A percentile compares a stretch with the other conserved stretches of the same genome.
Evolutionary conservation across 1,139 yeast genomes (phyloP).

Genomic region (Yamadazyma spencermartinsiae): DNA sequence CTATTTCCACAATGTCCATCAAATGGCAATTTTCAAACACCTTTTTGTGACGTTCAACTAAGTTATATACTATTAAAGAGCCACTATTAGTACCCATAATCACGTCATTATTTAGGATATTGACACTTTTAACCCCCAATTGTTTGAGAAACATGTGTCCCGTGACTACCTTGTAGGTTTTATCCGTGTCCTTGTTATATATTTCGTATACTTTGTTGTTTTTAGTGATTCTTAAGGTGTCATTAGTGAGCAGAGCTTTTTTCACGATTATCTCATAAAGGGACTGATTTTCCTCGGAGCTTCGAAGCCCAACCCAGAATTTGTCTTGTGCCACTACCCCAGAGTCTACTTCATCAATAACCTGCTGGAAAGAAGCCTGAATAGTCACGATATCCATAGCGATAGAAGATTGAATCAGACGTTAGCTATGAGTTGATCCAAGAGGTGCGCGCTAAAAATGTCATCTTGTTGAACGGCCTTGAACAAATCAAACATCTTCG

Average conservation of each 20-base stretch:
- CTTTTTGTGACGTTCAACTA: conserved; percentile 15
- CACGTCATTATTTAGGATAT: conserved; percentile 13
- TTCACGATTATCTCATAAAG: conserved; percentile 18
- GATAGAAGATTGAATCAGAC: conserved; percentile 4
- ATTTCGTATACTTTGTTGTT: neutral
- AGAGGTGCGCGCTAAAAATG: neutral
- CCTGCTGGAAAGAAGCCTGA: conserved; percentile 45
- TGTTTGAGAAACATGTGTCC: conserved; percentile 8
- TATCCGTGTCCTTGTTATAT: conserved; percentile 4
- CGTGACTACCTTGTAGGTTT: conserved; percentile 7
- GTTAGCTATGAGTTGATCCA: too few species aligned
- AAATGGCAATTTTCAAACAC: conserved; percentile 43
- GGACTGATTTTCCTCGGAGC: conserved; percentile 14
- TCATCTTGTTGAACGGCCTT: neutral
- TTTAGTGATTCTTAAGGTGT: neutral
- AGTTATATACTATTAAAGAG: conserved; percentile 22
- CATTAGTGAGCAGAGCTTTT: neutral
- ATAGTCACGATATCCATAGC: conserved; percentile 28
- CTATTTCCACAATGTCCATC: conserved; percentile 32
- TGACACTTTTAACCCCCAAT: conserved; percentile 9
- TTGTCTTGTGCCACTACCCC: conserved; percentile 22
- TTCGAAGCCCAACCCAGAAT: conserved; percentile 44
- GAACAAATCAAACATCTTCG: neutral
- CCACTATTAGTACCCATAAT: conserved; percentile 50
- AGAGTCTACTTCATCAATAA: conserved; percentile 32